phyloP scores from a whole-genome alignment of 1,284 basidiomycete species.

The Stereum hirsutum region DNA sequence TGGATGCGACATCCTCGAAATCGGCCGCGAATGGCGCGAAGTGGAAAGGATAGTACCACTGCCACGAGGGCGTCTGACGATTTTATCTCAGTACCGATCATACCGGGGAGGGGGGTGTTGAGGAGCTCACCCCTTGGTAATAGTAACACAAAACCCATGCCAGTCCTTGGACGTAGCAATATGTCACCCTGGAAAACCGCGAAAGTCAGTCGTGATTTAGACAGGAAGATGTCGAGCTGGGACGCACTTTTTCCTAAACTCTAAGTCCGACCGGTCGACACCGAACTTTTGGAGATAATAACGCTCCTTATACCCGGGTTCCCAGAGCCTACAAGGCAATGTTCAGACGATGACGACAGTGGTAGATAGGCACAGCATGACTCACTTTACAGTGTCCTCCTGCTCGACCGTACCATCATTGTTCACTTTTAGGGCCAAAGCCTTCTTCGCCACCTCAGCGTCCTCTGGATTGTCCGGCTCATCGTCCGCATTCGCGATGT shows the following conservation, averaged over 20 bases:
- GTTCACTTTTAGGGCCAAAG: conserved; percentile 64
- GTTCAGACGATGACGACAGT: conserved; percentile 3
- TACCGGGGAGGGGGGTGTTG: neutral
- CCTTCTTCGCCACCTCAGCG: conserved; percentile 30
- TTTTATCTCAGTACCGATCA: conserved; percentile 8
- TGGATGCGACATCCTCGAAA: conserved; percentile 73
- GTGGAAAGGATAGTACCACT: conserved; percentile 99
- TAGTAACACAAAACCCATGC: conserved; percentile 98
- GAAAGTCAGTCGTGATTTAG: conserved; percentile 6
- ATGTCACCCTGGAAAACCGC: conserved; percentile 70
- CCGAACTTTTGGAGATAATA: conserved; percentile 97
- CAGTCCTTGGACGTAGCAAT: conserved; percentile 87
- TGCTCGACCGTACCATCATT: conserved; percentile 86
- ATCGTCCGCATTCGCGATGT: conserved; percentile 32
- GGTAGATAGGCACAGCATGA: conserved; percentile 12
- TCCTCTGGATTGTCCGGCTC: conserved; percentile 46
- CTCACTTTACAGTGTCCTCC: conserved; percentile 87
- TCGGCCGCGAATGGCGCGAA: conserved; percentile 98
- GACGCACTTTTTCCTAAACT: conserved; percentile 69
- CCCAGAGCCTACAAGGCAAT: conserved; percentile 63
- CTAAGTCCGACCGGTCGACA: conserved; percentile 59
- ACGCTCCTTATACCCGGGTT: conserved; percentile 90
- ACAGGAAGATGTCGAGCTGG: no score
- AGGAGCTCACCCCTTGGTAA: conserved; percentile 82
- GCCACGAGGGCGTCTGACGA: conserved; percentile 90